phyloP scores from a whole-genome alignment of 257 asterid species.

The Ballota nigra region DNA sequence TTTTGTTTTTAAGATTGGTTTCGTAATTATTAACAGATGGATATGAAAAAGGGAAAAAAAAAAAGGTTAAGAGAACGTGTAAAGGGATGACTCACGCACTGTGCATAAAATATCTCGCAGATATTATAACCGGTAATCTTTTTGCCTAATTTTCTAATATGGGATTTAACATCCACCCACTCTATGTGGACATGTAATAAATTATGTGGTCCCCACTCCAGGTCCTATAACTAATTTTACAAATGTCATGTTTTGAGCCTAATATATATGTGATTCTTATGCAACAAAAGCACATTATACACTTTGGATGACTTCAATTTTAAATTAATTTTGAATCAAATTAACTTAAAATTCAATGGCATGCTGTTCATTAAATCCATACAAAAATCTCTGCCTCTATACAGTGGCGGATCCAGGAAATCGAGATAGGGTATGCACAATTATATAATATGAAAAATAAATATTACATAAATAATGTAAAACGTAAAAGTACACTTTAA shows the following conservation, averaged over 20 bases:
- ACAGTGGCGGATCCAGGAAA: no score
- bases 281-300: no score
- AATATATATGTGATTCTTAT: no score
- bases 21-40: not conserved
- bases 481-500: no score
- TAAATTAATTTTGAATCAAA: no score
- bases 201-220: not conserved
- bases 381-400: no score
- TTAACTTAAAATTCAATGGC: no score
- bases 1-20: not conserved
- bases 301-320: no score
- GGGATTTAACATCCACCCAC: slow-evolving; percentile 22
- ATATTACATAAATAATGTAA: no score
- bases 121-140: not conserved
- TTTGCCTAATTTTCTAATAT: slow-evolving; percentile 9
- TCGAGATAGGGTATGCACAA: no score
- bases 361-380: no score
- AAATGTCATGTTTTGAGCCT: not conserved
- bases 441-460: no score
- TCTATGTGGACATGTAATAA: not conserved
- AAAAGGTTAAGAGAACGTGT: not conserved
- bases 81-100: not conserved
- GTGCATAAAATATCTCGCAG: not conserved
- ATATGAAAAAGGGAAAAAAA: not conserved
- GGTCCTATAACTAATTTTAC: not conserved